Evolutionary conservation across 2,329 filamentous ascomycete species (phyloP), one percentile per base, ranked within the genome.

Genomic region (Penicillium decumbens): DNA sequence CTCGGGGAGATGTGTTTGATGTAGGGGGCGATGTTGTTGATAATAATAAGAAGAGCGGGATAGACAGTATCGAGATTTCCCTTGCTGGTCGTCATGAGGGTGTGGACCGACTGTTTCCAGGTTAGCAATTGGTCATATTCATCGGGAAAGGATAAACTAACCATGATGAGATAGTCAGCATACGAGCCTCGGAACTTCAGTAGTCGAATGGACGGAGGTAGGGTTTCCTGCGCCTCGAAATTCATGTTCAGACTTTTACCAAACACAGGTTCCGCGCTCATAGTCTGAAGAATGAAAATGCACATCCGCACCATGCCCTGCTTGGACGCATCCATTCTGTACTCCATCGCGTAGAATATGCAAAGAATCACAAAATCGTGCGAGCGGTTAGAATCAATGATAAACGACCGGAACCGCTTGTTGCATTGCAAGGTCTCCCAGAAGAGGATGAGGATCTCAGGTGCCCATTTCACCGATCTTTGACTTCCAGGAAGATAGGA

Each of bases 401-500:
- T 93, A 70, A 96, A 98, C 1, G 90, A 89, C 28, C 93, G 81
- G 73, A 98, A 98, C 51, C 92, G 82, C 72, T 95, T 97, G 73
- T 98, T 98, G 78, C 92, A 96, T 70, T 98, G 93, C 4, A 93
- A 83, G 32, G 89, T 83, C 74, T 98, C 93, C 93, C 93, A 98
- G 66, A 97, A 96, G 2, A 98, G 78, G 80, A 96, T 93, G 47
- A 97, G 84, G 75, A 95, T 95, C 71, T 98, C 93, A 1, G 93
- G 91, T 0, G 91, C 89, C 79, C 92, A 95, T 64, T 88, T 89
- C 45, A 89, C 77, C 0, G 87, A 81, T 41, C 86, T 81, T 62
- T 95, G 89, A 33, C 85, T 86, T 4, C 90, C 89, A 0, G 92
- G 90, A 1, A 96, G 81, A 67, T 95, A 96, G 1, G 91, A 92